These are phyloP conservation scores for Umbelopsis sp. DNA, from an alignment of 192 early-diverging fungal species.

Conservation along the genomic window DNA sequence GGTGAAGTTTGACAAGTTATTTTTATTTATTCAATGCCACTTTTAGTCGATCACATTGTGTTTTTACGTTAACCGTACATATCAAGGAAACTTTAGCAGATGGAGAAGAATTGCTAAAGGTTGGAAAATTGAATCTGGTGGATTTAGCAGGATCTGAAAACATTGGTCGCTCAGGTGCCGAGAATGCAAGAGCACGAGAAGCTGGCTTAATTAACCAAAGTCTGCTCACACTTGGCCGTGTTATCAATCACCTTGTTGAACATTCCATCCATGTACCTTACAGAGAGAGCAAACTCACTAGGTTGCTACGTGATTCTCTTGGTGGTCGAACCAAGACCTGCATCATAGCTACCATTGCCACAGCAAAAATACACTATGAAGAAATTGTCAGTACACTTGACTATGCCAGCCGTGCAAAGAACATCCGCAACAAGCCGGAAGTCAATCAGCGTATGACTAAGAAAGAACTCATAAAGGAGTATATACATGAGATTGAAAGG, in stretches of 20 bases:
- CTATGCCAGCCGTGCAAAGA: conserved; percentile 78
- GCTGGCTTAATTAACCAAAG: conserved; percentile 91
- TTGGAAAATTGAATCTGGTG: conserved; percentile 95
- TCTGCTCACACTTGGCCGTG: conserved; percentile 69
- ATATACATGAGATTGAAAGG: conserved; percentile 77
- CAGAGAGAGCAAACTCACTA: conserved; percentile 85
- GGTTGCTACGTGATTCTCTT: conserved; percentile 88
- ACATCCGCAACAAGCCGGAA: conserved; percentile 76
- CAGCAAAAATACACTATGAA: conserved; percentile 63
- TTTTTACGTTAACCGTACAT: conserved; percentile 90
- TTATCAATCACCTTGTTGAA: conserved; percentile 68
- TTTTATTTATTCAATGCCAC: conserved; percentile 5
- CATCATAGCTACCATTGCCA: conserved; percentile 93
- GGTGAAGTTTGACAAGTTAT: no score
- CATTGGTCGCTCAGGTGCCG: conserved; percentile 87
- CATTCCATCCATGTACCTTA: conserved; percentile 69
- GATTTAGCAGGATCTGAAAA: conserved; percentile 97
- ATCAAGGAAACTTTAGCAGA: conserved; percentile 80
- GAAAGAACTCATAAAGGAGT: conserved; percentile 80
- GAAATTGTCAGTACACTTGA: conserved; percentile 78
- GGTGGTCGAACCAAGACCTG: conserved; percentile 92
- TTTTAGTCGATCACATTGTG: conserved; percentile 87
- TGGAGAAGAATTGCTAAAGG: conserved; percentile 87
- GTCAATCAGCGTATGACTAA: conserved; percentile 81
- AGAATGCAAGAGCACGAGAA: conserved; percentile 79